Evolutionary conservation across 176 grass and related monocot species (phyloP), one percentile per base, ranked within the genome.

Genomic region (Ampelocalamus luodianensis): DNA sequence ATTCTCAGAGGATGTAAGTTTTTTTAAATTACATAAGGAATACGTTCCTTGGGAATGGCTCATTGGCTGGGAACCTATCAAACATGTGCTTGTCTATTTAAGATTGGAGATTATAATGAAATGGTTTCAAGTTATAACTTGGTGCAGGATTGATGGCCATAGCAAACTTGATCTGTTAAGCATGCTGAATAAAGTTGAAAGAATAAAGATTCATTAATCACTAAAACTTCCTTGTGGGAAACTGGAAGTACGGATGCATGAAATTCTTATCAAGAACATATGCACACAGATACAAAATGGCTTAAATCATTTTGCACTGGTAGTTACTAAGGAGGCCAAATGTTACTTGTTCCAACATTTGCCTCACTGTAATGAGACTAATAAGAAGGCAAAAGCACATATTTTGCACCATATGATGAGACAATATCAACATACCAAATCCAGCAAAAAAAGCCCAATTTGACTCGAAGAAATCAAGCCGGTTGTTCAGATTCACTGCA

Each of bases 401-500:
- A 34, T 34, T 20, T 46, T 76, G 59, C 18, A 23, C 40, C 23
- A 82, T 71, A 17, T 45, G 43, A 77, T 65, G 65, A 48, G 7
- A 83, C 76, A 79, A 69, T 26, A 20, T 76, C 6, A 74, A 75
- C 83, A 87, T 95, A 99, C 96, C 93, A 82, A 99, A 99, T 85
- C 93, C 93, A 86, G 96, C 91, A 96, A 99, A 99, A 69, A 96
- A 99, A 74, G 90, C 89, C 96, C 96, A 99, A 77, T 99, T 99
- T 85, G 91, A 94, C 66, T 99, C 81, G 51, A 96, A 99, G 84
- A 96, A 99, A 65, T 99, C 91, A 51, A 99, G 91, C 81, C 90
- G 92, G 56, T 87, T 83, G 53, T 96, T 94, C 82, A 99, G 85
- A 79, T 71, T 87, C 65, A 99, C 83, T 82, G 83, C 81, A 90